phyloP scores from a whole-genome alignment of 805 yeast genomes.

The Wickerhamomyces canadensis region DNA sequence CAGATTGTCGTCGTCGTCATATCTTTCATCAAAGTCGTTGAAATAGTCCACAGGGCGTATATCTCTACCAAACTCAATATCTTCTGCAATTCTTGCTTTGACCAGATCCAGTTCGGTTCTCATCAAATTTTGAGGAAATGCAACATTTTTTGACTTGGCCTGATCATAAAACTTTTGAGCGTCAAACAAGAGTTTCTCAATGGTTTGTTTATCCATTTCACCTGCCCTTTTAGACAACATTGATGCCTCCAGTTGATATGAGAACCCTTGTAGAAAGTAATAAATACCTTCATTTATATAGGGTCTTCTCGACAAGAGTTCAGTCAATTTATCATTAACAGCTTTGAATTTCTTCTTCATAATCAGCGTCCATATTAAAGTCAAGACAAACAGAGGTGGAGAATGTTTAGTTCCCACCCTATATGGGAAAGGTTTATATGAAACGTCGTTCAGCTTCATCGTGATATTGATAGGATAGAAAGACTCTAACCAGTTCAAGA shows the following conservation, averaged over 20 bases:
- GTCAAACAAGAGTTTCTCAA: conserved; percentile 10
- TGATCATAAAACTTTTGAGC: conserved; percentile 10
- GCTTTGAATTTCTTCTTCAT: conserved; percentile 13
- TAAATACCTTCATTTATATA: conserved; percentile 20
- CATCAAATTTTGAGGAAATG: conserved; percentile 16
- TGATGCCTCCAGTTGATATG: conserved; percentile 18
- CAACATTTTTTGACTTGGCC: conserved; percentile 11
- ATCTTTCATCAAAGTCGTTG: no score
- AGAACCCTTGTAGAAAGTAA: conserved; percentile 20
- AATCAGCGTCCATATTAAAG: conserved; percentile 18
- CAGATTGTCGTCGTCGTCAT: no score
- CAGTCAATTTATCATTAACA: conserved; percentile 16
- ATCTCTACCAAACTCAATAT: not conserved
- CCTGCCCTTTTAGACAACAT: not conserved
- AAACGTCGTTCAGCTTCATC: not conserved
- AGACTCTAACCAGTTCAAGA: conserved; percentile 17
- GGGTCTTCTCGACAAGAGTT: conserved; percentile 12
- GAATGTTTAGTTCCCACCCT: conserved; percentile 10
- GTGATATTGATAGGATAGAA: conserved; percentile 5
- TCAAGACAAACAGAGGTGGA: conserved; percentile 10
- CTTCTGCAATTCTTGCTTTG: conserved; percentile 7
- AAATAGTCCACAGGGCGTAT: not conserved
- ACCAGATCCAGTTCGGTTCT: conserved; percentile 11
- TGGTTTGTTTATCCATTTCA: conserved; percentile 4
- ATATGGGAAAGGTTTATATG: conserved; percentile 6